phyloP scores from a whole-genome alignment of 495 filamentous ascomycete species.

The Oleoguttula mirabilis region DNA sequence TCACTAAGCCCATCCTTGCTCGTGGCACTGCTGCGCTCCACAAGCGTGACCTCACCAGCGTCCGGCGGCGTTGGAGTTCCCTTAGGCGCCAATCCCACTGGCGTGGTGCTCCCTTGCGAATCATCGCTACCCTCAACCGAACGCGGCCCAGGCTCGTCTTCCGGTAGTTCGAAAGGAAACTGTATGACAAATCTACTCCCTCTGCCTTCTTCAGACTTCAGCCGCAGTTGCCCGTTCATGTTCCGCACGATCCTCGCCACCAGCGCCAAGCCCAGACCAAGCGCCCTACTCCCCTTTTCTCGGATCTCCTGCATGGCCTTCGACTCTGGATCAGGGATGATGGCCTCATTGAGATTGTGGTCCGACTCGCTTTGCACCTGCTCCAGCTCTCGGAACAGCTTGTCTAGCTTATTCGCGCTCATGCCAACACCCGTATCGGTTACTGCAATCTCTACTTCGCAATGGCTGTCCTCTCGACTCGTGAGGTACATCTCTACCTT shows the following conservation, averaged over 20 bases:
- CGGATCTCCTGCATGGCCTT: slow-evolving; percentile 13
- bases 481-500: slow-evolving; percentile 54
- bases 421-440: slow-evolving; percentile 78
- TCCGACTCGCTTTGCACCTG: slow-evolving; percentile 59
- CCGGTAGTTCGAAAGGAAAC: slow-evolving; percentile 53
- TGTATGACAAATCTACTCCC: slow-evolving; percentile 73
- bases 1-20: neutral
- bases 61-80: slow-evolving; percentile 23
- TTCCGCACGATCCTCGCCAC: slow-evolving; percentile 77
- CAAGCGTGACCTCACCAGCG: slow-evolving; percentile 45
- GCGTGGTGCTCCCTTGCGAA: slow-evolving; percentile 20
- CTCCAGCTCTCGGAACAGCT: slow-evolving; percentile 75
- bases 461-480: slow-evolving; percentile 28
- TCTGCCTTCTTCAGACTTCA: slow-evolving; percentile 78
- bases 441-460: slow-evolving; percentile 59
- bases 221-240: slow-evolving; percentile 77
- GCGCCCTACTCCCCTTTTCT: slow-evolving; percentile 29
- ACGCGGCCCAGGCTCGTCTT: slow-evolving; percentile 29
- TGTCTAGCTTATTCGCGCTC: slow-evolving; percentile 55
- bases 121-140: neutral
- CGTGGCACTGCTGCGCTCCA: slow-evolving; percentile 32
- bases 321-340: slow-evolving; percentile 9
- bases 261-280: slow-evolving; percentile 77
- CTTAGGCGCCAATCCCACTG: slow-evolving; percentile 10
- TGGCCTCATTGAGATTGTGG: slow-evolving; percentile 29